phyloP scores from a whole-genome alignment of 306 rosid species.

The Pterocarpus santalinus region DNA sequence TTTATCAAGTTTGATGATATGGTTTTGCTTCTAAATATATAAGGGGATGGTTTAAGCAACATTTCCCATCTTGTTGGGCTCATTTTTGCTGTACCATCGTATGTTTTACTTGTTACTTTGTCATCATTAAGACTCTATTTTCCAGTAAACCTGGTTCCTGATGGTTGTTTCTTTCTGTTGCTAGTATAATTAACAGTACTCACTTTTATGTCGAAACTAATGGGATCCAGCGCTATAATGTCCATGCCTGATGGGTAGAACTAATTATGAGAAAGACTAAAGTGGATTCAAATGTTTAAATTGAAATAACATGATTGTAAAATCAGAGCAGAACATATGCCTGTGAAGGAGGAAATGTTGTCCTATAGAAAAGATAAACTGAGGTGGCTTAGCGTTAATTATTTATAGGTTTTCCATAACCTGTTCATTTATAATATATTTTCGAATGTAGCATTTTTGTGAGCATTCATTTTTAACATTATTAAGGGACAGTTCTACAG shows the following conservation, averaged over 20 bases:
- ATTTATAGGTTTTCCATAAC: constrained; percentile 19
- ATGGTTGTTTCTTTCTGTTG: constrained; percentile 19
- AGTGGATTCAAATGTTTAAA: constrained; percentile 10
- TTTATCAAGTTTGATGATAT: not conserved
- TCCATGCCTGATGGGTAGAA: constrained; percentile 15
- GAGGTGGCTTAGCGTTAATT: constrained; percentile 12
- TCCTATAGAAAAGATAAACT: constrained; percentile 22
- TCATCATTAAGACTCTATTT: not conserved
- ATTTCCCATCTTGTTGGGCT: not conserved
- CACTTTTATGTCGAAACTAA: constrained; percentile 21
- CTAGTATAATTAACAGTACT: constrained; percentile 17
- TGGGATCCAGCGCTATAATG: not conserved
- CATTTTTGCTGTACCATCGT: not conserved
- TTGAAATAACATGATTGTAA: constrained; percentile 17
- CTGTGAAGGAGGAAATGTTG: constrained; percentile 1
- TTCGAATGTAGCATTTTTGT: constrained; percentile 40
- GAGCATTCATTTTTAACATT: constrained; percentile 64
- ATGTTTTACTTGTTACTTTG: not conserved
- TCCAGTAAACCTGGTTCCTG: constrained; percentile 18
- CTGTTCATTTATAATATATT: constrained; percentile 21
- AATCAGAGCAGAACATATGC: constrained; percentile 19
- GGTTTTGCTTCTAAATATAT: constrained; percentile 1
- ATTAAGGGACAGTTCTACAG: constrained; percentile 95
- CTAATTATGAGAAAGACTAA: constrained; percentile 8
- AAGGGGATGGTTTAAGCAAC: constrained; percentile 1